Conservation (phyloP, 2,329 filamentous ascomycete species). For the Colletotrichum aenigma region DNA sequence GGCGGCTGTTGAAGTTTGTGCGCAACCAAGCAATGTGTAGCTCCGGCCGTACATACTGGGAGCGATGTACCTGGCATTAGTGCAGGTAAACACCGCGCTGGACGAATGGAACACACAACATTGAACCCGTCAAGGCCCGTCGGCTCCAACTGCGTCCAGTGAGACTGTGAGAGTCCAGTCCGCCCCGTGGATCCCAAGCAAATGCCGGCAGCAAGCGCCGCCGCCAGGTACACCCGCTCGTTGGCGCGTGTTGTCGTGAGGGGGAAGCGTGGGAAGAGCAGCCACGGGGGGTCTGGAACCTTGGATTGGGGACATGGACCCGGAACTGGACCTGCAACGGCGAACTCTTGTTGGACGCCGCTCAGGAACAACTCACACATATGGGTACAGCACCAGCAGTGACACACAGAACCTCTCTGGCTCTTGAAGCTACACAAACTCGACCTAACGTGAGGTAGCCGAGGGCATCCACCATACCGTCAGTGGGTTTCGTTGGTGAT, state of each 20-base stretch:
- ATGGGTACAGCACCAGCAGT: not conserved
- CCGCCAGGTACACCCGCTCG: slow-evolving; percentile 6
- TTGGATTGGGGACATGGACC: not conserved
- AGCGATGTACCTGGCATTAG: not conserved
- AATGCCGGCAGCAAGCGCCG: slow-evolving; percentile 10
- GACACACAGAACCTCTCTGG: not conserved
- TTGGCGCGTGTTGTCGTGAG: not conserved
- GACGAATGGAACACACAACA: not conserved
- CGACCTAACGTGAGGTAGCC: not conserved
- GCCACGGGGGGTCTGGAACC: not conserved
- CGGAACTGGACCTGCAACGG: not conserved
- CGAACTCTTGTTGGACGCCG: not conserved
- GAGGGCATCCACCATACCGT: not conserved
- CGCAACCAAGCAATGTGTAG: not conserved
- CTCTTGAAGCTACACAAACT: not conserved
- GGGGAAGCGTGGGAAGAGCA: not conserved
- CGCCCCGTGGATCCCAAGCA: not conserved
- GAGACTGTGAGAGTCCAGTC: not conserved
- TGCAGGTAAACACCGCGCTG: not conserved
- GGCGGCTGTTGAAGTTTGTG: not conserved
- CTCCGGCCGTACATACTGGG: not conserved
- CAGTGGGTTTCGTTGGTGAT: not conserved
- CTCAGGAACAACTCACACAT: not conserved
- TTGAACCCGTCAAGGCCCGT: not conserved
- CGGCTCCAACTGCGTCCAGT: not conserved